A percentile compares a stretch with the other conserved stretches of the same genome.
phyloP scores from a whole-genome alignment of 441 rosid species.

The Adansonia gregorii region DNA sequence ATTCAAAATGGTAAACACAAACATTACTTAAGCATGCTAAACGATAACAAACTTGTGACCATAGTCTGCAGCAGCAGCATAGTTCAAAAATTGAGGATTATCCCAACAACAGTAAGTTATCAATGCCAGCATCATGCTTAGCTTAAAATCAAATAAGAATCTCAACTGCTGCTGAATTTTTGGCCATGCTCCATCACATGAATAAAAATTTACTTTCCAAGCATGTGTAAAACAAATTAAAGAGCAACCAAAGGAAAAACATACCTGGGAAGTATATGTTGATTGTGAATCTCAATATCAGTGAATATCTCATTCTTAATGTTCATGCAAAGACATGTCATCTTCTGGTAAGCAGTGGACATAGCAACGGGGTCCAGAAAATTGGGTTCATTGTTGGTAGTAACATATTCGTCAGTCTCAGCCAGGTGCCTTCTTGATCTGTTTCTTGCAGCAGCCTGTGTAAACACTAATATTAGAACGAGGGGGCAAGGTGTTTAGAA shows the following conservation, averaged over 20 bases:
- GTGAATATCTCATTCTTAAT: conserved; percentile 82
- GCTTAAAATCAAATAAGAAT: background rate
- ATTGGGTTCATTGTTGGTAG: conserved; percentile 60
- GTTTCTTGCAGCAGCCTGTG: conserved; percentile 87
- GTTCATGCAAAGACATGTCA: conserved; percentile 77
- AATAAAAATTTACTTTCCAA: background rate
- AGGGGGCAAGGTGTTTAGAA: conserved; percentile 18
- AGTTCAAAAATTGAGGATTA: background rate
- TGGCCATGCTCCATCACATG: conserved; percentile 7
- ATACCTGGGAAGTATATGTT: conserved; percentile 90
- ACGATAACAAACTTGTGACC: background rate
- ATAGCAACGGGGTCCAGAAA: conserved; percentile 68
- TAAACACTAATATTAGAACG: conserved; percentile 28
- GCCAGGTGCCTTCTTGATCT: conserved; percentile 85
- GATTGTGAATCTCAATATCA: conserved; percentile 94
- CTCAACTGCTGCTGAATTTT: background rate
- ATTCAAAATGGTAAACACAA: conserved; percentile 5
- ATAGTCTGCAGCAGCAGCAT: background rate
- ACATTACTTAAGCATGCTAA: conserved; percentile 4
- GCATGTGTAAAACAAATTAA: conserved; percentile 15
- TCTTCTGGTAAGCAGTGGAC: conserved; percentile 90
- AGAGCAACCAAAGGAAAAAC: conserved; percentile 5
- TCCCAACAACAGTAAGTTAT: background rate
- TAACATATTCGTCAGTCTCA: conserved; percentile 90
- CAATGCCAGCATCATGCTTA: background rate